These are phyloP conservation scores for Xylaria sp. DNA, from an alignment of 2,329 filamentous ascomycete genomes.

Conservation along the genomic window DNA sequence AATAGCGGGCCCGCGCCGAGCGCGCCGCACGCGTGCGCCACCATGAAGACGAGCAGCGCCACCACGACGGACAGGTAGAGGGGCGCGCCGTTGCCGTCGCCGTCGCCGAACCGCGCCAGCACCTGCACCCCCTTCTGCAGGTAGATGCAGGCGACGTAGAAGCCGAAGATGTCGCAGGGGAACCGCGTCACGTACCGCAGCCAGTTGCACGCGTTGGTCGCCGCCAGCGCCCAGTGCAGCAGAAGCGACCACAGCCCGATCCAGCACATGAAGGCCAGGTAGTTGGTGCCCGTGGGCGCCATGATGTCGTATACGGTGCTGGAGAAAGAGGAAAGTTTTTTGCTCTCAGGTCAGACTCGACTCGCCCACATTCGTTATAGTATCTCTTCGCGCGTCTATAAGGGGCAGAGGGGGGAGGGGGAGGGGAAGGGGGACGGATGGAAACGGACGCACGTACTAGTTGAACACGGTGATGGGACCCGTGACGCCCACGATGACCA, in stretches of 20 bases:
- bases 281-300: conserved; percentile 73
- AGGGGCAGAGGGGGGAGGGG: not conserved
- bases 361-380: too few species aligned
- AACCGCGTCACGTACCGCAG: conserved; percentile 90
- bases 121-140: conserved; percentile 90
- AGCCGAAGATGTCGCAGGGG: conserved; percentile 91
- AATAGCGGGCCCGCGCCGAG: conserved; percentile 74
- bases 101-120: conserved; percentile 71
- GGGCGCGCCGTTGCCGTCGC: conserved; percentile 62
- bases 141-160: conserved; percentile 92
- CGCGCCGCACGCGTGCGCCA: conserved; percentile 73
- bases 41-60: conserved; percentile 75
- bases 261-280: conserved; percentile 90
- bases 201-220: conserved; percentile 85
- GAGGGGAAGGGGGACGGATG: too few species aligned
- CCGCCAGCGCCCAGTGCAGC: conserved; percentile 81
- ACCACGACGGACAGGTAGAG: conserved; percentile 81
- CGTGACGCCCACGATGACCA: conserved; percentile 90
- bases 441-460: conserved; percentile 57
- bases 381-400: too few species aligned
- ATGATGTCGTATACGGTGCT: conserved; percentile 90
- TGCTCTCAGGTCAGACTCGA: conserved; percentile 8
- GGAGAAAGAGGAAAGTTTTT: too few species aligned
- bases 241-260: conserved; percentile 86
- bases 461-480: conserved; percentile 93